Conservation (phyloP, 2,329 filamentous ascomycete species). For the Fonsecaea pedrosoi region DNA sequence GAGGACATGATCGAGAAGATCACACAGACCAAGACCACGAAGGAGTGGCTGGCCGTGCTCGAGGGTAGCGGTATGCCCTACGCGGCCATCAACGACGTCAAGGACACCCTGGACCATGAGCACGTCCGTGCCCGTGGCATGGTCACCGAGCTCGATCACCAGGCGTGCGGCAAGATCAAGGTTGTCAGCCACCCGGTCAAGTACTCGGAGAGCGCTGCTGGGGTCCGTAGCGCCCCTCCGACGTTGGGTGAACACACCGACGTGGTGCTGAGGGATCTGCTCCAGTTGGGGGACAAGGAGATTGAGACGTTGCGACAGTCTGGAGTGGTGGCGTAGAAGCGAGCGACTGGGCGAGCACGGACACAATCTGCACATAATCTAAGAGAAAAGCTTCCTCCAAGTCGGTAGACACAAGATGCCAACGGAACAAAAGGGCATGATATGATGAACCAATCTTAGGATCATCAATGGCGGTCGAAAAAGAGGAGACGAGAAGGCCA, state of each 20-base stretch:
- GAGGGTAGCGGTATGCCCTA: slow-evolving; percentile 95
- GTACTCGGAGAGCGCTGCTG: slow-evolving; percentile 81
- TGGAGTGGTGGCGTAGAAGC: slow-evolving; percentile 66
- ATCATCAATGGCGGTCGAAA: too few species aligned
- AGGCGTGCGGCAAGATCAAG: slow-evolving; percentile 81
- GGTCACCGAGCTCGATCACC: slow-evolving; percentile 87
- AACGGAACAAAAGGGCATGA: too few species aligned
- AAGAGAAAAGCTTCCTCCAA: too few species aligned
- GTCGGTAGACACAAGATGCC: too few species aligned
- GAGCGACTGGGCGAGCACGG: too few species aligned
- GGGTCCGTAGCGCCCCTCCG: slow-evolving; percentile 78
- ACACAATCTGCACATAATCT: too few species aligned
- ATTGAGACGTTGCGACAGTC: slow-evolving; percentile 60
- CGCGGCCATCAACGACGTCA: slow-evolving; percentile 91
- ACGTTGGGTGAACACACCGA: slow-evolving; percentile 86
- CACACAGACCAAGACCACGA: slow-evolving; percentile 77
- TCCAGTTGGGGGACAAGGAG: slow-evolving; percentile 66
- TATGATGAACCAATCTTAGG: too few species aligned
- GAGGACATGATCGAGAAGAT: slow-evolving; percentile 79
- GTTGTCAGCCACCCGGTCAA: slow-evolving; percentile 95
- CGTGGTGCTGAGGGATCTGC: slow-evolving; percentile 70
- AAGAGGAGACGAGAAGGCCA: too few species aligned
- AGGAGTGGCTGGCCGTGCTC: slow-evolving; percentile 84
- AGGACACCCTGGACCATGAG: slow-evolving; percentile 79
- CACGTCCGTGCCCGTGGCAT: slow-evolving; percentile 84